Base-by-base conservation (phyloP, 192 early-diverging fungal species). In the Powellomyces hirtus region DNA sequence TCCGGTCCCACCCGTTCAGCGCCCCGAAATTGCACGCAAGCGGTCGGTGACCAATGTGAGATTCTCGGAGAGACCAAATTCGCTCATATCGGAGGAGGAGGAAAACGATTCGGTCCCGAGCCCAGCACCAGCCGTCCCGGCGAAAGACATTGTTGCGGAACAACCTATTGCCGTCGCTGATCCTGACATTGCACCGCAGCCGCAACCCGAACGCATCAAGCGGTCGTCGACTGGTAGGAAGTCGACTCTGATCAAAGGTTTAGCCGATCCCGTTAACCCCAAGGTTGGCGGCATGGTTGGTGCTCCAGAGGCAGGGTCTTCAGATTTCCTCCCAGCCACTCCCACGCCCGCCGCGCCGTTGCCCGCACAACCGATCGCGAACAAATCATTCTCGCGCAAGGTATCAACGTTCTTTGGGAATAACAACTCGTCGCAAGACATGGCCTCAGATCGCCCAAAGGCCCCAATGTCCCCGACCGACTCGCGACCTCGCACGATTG, bases 31-130 rank as follows among this genome's bases (percentile, higher is more conserved):
- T 42, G 11, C 40, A 42, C 40, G 40, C 40, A 42, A 42, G 51
- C 59, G 37, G 1, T 60, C 59, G 11, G 59, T n/a, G 36, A 27
- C 36, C 4, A 60, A 60, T 20, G 59, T 60, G 2, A 34, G 59
- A 14, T 60, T 60, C 29, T 33, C 59, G 1, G 59, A 60, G 4
- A n/a, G n/a, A n/a, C n/a, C n/a, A n/a, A n/a, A n/a, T 42, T 42
- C 40, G 13, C 51, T 26, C 51, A 53, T 53, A 11, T 26, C 51
- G 16, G 13, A 10, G 51, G 51, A 53, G 26, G 24, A 27, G 51
- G 51, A 53, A 4, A 27, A 16, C n/a, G 4, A 2, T 16, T 6
- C 11, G 8, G 10, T 34, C 29, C n/a, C n/a, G n/a, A n/a, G n/a
- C n/a, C n/a, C n/a, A n/a, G 14, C 34, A 6, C 8, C 56, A 10